Evolutionary conservation across 1,139 yeast genomes (phyloP).

Genomic region (Saccharomyces pastorianus): DNA sequence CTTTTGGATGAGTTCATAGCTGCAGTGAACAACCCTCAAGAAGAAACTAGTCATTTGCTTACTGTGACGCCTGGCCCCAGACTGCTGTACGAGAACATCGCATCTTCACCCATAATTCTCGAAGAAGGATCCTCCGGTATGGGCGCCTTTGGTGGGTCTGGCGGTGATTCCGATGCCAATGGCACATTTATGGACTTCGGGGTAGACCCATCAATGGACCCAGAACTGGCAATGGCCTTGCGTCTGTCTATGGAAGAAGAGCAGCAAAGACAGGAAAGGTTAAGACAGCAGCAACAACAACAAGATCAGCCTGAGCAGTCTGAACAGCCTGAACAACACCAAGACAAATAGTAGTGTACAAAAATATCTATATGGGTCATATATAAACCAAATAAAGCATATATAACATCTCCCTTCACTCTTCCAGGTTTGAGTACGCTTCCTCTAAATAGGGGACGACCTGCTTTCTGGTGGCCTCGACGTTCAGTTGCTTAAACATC

Average conservation of each 20-base stretch:
- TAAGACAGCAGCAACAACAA: slow-evolving; percentile 25
- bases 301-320: slow-evolving; percentile 2
- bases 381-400: neutral
- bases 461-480: slow-evolving; percentile 69
- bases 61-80: slow-evolving; percentile 86
- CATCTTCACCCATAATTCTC: slow-evolving; percentile 31
- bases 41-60: slow-evolving; percentile 73
- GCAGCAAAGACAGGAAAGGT: slow-evolving; percentile 36
- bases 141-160: slow-evolving; percentile 35
- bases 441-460: slow-evolving; percentile 52
- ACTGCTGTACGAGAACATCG: slow-evolving; percentile 43
- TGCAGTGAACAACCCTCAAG: slow-evolving; percentile 47
- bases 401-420: neutral
- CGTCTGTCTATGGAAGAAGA: slow-evolving; percentile 39
- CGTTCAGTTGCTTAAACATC: slow-evolving; percentile 46
- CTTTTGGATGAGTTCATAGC: slow-evolving; percentile 75
- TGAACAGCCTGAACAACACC: slow-evolving; percentile 1
- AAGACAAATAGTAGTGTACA: neutral
- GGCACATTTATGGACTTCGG: slow-evolving; percentile 51
- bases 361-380: neutral
- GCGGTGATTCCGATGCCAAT: slow-evolving; percentile 20
- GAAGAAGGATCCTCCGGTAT: slow-evolving; percentile 25
- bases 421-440: slow-evolving; percentile 8
- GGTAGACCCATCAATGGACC: slow-evolving; percentile 88
- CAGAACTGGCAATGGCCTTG: slow-evolving; percentile 91